Conservation (phyloP, 2,329 filamentous ascomycete genomes). For the Microsporum canis region DNA sequence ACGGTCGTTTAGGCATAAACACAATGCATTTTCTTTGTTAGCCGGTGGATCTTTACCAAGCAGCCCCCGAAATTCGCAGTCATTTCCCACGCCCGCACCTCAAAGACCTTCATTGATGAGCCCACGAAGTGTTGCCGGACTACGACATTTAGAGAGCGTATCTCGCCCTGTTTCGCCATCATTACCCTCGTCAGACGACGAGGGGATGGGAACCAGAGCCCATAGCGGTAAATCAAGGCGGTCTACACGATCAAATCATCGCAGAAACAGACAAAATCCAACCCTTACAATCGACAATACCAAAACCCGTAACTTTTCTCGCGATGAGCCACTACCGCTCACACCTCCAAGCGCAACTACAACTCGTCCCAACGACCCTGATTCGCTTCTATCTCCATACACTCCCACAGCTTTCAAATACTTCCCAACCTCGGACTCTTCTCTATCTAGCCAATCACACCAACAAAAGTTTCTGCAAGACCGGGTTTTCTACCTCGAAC, state of each 20-base stretch:
- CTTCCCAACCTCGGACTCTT: not conserved
- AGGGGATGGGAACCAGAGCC: conserved; percentile 19
- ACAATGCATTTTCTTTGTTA: not conserved
- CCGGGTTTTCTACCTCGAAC: conserved; percentile 30
- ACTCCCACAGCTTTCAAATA: not conserved
- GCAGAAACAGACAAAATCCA: not conserved
- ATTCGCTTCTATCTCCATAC: conserved; percentile 4
- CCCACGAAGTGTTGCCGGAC: conserved; percentile 3
- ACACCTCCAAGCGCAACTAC: not conserved
- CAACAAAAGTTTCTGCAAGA: conserved; percentile 24
- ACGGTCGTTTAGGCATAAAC: not conserved
- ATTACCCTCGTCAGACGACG: conserved; percentile 33
- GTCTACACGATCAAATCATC: not conserved
- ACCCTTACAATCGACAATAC: not conserved
- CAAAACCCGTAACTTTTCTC: not conserved
- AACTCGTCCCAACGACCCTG: not conserved
- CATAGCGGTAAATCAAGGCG: conserved; percentile 2
- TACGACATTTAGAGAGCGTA: not conserved
- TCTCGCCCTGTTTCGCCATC: conserved; percentile 23
- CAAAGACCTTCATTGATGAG: conserved; percentile 2
- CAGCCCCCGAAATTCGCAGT: conserved; percentile 2
- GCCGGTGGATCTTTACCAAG: conserved; percentile 1
- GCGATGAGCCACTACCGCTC: not conserved
- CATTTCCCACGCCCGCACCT: not conserved
- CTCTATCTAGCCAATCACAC: not conserved